Evolutionary conservation across 2,329 filamentous ascomycete species (phyloP).

Genomic region (Microdochium bolleyi): DNA sequence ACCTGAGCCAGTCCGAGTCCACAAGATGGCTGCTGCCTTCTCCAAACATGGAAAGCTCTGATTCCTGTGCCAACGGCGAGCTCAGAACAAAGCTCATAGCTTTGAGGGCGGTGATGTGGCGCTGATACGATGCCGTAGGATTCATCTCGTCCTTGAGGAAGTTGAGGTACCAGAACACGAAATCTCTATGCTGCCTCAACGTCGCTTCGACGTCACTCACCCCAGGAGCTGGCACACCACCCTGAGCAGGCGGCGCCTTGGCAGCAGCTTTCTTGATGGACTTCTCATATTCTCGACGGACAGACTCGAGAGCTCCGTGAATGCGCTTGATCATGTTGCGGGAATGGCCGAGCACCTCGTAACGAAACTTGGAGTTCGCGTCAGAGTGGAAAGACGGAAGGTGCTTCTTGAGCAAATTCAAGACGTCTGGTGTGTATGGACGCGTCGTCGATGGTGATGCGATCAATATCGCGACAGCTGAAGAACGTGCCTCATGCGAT

Average conservation of each 20-base stretch:
- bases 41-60: slow-evolving; percentile 28
- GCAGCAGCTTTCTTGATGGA: slow-evolving; percentile 18
- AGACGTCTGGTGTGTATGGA: slow-evolving; percentile 55
- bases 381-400: slow-evolving; percentile 72
- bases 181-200: slow-evolving; percentile 47
- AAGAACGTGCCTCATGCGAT: slow-evolving; percentile 60
- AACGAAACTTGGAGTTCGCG: slow-evolving; percentile 76
- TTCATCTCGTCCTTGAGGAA: slow-evolving; percentile 70
- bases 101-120: slow-evolving; percentile 75
- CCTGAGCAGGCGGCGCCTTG: not conserved
- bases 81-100: slow-evolving; percentile 60
- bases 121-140: slow-evolving; percentile 80
- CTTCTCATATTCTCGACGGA: slow-evolving; percentile 28
- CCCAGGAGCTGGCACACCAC: not conserved
- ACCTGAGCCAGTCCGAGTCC: slow-evolving; percentile 45
- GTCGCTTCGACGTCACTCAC: slow-evolving; percentile 10
- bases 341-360: slow-evolving; percentile 68
- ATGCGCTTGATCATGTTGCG: slow-evolving; percentile 72
- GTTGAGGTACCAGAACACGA: slow-evolving; percentile 65
- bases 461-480: slow-evolving; percentile 75
- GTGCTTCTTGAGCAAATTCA: slow-evolving; percentile 56
- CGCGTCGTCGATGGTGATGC: slow-evolving; percentile 68
- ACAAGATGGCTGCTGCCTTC: slow-evolving; percentile 29
- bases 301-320: slow-evolving; percentile 53
- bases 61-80: slow-evolving; percentile 35